Evolutionary conservation across 371 early-diverging fungal species (phyloP), one percentile per base, ranked within the genome.

Genomic region (Saksenaea oblongispora): DNA sequence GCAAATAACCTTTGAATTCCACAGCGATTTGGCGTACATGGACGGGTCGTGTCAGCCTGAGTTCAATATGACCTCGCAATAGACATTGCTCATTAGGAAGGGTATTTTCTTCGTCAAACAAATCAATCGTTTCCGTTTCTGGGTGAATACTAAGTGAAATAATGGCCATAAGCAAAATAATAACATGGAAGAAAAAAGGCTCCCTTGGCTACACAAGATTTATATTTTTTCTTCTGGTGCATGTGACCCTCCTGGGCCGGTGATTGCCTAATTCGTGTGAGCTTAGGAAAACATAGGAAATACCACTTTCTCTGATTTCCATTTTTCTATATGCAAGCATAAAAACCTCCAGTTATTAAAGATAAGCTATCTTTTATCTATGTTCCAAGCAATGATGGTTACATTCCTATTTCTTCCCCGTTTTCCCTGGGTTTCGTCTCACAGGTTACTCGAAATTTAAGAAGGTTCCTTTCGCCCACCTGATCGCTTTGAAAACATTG

Each of bases 51-150:
- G 35, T 27, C 1, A 69, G 4, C 2, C 34, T 63, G 18, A 78
- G 34, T 47, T 73, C 66, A n/a, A 78, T 66, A 27, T 51, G 60
- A 10, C 78, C 78, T 24, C 59, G 59, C 0, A 78, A 31, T 2
- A 44, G 27, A 54, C 63, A 67, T 4, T 62, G n/a, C 44, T 67
- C 67, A 35, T 67, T 72, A 10, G 78, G 74, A 15, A 69, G 11
- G 27, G 62, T 66, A 15, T 56, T 51, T 13, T 65, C 56, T 24
- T 64, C 64, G n/a, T 59, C 63, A 34, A 71, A 77, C 15, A 70
- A 58, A 28, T 77, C 54, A 8, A 77, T 65, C 11, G 61, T 44
- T 17, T 72, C 68, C 15, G 35, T 57, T 34, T 77, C 72, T 27
- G 74, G 66, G 14, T 59, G 39, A 13, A 76, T 70, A 24, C 62